Evolutionary conservation across 2,329 filamentous ascomycete species (phyloP).

Genomic region (Alternaria burnsii): DNA sequence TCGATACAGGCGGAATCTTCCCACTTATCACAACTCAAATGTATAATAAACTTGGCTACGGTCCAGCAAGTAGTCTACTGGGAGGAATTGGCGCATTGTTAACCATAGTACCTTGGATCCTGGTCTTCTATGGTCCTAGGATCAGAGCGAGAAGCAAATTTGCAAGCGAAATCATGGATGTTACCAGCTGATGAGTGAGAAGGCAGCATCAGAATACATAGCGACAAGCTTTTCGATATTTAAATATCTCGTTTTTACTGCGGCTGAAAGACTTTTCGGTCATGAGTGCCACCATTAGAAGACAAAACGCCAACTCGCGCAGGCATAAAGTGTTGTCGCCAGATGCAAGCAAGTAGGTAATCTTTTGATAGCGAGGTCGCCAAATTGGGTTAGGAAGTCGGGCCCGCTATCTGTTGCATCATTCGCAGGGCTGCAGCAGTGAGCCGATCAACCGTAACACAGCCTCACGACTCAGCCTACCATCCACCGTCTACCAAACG

Average conservation of each 20-base stretch:
- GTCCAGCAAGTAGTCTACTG: slow-evolving; percentile 75
- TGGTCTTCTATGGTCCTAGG: slow-evolving; percentile 78
- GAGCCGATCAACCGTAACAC: slow-evolving; percentile 7
- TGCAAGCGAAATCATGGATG: slow-evolving; percentile 59
- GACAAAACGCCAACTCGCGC: background rate
- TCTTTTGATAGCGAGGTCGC: background rate
- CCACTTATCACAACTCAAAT: slow-evolving; percentile 78
- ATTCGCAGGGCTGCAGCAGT: background rate
- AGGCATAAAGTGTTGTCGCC: background rate
- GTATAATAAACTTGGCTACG: slow-evolving; percentile 76
- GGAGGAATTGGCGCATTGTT: slow-evolving; percentile 74
- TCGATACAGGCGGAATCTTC: slow-evolving; percentile 69
- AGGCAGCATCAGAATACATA: background rate
- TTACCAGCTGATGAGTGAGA: slow-evolving; percentile 1
- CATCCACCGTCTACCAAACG: background rate
- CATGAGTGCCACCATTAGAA: background rate
- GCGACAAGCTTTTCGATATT: background rate
- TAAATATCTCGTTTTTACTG: background rate
- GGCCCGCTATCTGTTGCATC: slow-evolving; percentile 10
- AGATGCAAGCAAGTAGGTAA: background rate
- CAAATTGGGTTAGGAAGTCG: background rate
- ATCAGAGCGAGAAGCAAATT: slow-evolving; percentile 82
- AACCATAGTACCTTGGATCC: slow-evolving; percentile 85
- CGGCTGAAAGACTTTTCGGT: background rate
- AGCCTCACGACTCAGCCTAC: slow-evolving; percentile 13